phyloP scores from a whole-genome alignment of 805 yeast species.

The Sugiyamaella lignohabitans region DNA sequence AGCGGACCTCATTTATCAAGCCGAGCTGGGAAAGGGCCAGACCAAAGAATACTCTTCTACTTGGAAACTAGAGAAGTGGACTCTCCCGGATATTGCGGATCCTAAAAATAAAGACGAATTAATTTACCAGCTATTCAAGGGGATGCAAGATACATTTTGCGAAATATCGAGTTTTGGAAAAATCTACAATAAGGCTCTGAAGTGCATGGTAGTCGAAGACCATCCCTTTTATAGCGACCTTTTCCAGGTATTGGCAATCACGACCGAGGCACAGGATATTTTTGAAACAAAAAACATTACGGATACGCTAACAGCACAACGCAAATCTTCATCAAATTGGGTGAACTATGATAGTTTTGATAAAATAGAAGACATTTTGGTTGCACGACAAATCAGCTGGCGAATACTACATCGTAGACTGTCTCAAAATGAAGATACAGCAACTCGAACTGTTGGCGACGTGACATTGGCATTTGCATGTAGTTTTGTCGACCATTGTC shows the following conservation, averaged over 20 bases:
- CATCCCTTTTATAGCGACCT: background rate
- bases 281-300: background rate
- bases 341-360: conserved; percentile 1
- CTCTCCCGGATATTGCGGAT: conserved; percentile 40
- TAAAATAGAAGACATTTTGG: conserved; percentile 7
- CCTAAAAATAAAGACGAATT: conserved; percentile 39
- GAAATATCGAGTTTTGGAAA: background rate
- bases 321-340: conserved; percentile 2
- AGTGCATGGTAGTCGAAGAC: background rate
- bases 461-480: background rate
- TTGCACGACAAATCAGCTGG: conserved; percentile 13
- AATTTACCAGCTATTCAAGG: conserved; percentile 48
- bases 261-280: background rate
- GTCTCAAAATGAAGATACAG: background rate
- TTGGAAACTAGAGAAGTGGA: conserved; percentile 79
- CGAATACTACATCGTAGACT: conserved; percentile 2
- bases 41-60: conserved; percentile 47
- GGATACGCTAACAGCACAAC: background rate
- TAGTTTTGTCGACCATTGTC: background rate
- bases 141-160: no score
- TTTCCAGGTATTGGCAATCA: background rate
- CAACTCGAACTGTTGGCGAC: no score
- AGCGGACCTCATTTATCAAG: conserved; percentile 37
- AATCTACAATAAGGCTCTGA: background rate
- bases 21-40: background rate